phyloP scores from a whole-genome alignment of 345 rosid species.

The Eucalyptus coolabah region DNA sequence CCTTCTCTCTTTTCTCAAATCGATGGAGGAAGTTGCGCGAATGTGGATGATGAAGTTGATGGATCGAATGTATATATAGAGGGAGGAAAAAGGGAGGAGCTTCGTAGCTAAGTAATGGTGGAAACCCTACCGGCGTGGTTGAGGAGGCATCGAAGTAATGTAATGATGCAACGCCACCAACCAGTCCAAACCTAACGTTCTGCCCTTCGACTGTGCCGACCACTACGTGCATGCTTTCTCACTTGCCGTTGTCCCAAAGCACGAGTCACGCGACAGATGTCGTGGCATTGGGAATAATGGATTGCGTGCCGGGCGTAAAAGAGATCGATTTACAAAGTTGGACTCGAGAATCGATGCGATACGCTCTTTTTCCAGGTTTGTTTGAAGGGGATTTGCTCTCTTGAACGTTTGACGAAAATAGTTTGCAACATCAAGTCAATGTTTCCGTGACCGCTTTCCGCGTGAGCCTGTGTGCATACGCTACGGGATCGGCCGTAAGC shows the following conservation, averaged over 20 bases:
- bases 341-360: accelerated
- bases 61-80: not conserved
- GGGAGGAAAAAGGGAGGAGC: not conserved
- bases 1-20: not conserved
- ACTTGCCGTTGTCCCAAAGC: not conserved
- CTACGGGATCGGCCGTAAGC: not conserved
- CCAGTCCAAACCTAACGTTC: slow-evolving; percentile 1
- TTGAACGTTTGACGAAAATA: not conserved
- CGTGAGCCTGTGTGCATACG: not conserved
- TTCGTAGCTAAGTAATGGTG: not conserved
- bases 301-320: not conserved
- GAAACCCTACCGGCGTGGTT: not conserved
- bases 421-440: accelerated
- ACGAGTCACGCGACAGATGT: not conserved
- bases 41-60: not conserved
- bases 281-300: not conserved
- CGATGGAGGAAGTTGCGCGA: not conserved
- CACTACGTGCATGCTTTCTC: not conserved
- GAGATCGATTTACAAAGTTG: not conserved
- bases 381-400: not conserved
- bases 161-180: not conserved
- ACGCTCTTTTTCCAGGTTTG: not conserved
- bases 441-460: not conserved
- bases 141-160: not conserved
- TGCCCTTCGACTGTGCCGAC: not conserved